phyloP scores from a whole-genome alignment of 768 basidiomycete species.

The Exidia glandulosa region DNA sequence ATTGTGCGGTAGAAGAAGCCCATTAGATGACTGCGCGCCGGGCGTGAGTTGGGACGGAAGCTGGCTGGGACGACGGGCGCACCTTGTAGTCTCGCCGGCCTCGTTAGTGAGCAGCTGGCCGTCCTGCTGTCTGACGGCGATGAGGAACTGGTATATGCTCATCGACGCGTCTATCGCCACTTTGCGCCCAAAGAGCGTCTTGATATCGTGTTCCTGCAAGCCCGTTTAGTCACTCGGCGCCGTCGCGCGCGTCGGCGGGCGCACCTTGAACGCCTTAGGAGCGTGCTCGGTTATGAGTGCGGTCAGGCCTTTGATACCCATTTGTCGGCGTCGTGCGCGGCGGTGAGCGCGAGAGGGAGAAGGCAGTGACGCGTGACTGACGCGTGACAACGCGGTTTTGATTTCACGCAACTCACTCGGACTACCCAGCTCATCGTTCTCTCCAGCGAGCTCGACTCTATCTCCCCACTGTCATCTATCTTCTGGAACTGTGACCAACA shows the following conservation, averaged over 20 bases:
- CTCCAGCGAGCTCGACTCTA: too few species aligned
- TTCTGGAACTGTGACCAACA: too few species aligned
- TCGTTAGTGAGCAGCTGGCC: slow-evolving; percentile 96
- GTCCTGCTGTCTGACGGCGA: slow-evolving; percentile 92
- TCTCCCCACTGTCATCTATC: too few species aligned
- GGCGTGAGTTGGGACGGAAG: neutral
- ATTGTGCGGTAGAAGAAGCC: slow-evolving; percentile 98
- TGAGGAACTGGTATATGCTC: slow-evolving; percentile 96
- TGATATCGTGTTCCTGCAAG: slow-evolving; percentile 76
- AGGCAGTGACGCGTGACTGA: neutral
- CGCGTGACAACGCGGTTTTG: neutral
- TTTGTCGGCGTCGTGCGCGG: slow-evolving; percentile 18
- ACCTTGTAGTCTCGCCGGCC: slow-evolving; percentile 91
- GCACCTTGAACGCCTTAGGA: slow-evolving; percentile 59
- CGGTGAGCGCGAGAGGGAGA: neutral
- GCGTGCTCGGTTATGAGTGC: slow-evolving; percentile 83
- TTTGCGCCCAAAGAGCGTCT: slow-evolving; percentile 95
- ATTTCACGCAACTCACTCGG: too few species aligned
- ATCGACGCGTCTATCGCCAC: slow-evolving; percentile 98
- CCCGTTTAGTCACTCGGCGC: neutral
- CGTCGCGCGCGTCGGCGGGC: neutral
- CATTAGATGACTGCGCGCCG: slow-evolving; percentile 72
- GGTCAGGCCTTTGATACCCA: slow-evolving; percentile 96
- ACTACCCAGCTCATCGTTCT: too few species aligned
- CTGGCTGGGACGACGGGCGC: slow-evolving; percentile 1